These are phyloP conservation scores for Penicillium sp. DNA, from an alignment of 2,329 filamentous ascomycete genomes.

Conservation along the genomic window DNA sequence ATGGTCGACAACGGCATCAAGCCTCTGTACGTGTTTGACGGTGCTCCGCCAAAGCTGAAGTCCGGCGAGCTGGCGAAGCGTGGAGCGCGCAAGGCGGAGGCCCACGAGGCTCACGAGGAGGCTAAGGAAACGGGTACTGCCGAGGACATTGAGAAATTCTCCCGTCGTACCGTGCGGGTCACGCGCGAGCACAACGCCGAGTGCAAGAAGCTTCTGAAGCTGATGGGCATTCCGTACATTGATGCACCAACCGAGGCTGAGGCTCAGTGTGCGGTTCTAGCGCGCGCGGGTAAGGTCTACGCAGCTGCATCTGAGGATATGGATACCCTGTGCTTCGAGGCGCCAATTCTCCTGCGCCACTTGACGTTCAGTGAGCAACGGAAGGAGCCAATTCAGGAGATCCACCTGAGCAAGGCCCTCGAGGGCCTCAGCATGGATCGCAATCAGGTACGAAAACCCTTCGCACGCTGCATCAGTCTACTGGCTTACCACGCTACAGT, in stretches of 20 bases:
- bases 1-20: slow-evolving; percentile 99
- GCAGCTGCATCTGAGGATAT: slow-evolving; percentile 97
- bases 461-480: slow-evolving; percentile 5
- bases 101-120: slow-evolving; percentile 82
- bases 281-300: slow-evolving; percentile 88
- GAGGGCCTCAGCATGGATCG: slow-evolving; percentile 84
- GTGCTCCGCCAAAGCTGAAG: slow-evolving; percentile 93
- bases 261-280: slow-evolving; percentile 88
- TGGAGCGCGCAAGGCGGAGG: slow-evolving; percentile 90
- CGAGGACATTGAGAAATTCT: slow-evolving; percentile 98
- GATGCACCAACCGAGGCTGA: slow-evolving; percentile 95
- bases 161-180: slow-evolving; percentile 82
- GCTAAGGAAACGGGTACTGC: slow-evolving; percentile 96
- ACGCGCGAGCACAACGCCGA: slow-evolving; percentile 96
- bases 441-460: slow-evolving; percentile 57
- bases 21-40: slow-evolving; percentile 95
- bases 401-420: slow-evolving; percentile 78
- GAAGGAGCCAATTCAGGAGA: slow-evolving; percentile 96
- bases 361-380: slow-evolving; percentile 95
- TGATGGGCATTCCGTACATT: slow-evolving; percentile 96
- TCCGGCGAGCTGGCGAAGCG: slow-evolving; percentile 94
- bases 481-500: slow-evolving; percentile 50
- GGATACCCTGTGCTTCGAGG: slow-evolving; percentile 94
- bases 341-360: slow-evolving; percentile 84
- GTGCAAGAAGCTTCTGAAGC: slow-evolving; percentile 80